A percentile compares a stretch with the other conserved stretches of the same genome.
Conservation (phyloP, 345 rosid species). For the Ceriops decandra region DNA sequence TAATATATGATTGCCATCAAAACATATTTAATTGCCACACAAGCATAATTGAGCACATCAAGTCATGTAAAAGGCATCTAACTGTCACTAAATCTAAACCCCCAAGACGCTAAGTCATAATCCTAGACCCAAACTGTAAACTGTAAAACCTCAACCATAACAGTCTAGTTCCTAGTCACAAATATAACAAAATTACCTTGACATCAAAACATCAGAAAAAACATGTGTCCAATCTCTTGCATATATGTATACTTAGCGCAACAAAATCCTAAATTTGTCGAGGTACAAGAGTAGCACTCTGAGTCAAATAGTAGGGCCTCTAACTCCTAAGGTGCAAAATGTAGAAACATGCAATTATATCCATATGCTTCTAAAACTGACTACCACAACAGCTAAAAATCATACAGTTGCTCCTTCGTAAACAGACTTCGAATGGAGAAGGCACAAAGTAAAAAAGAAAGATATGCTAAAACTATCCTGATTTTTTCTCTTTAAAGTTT, state of each 20-base stretch:
- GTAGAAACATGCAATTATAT: neutral
- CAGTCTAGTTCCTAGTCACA: too few species aligned
- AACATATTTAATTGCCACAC: neutral
- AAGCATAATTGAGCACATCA: neutral
- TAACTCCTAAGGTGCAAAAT: neutral
- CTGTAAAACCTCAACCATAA: too few species aligned
- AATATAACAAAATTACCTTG: too few species aligned
- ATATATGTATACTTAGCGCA: neutral
- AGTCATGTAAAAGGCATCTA: too few species aligned
- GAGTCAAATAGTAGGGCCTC: neutral
- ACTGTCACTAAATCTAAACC: too few species aligned
- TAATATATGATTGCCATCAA: neutral
- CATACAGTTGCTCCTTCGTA: neutral
- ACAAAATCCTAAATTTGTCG: neutral
- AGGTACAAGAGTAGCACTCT: neutral
- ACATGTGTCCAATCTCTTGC: neutral
- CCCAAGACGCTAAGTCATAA: too few species aligned
- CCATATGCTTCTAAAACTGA: neutral
- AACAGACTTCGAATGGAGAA: neutral
- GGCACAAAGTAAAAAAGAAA: neutral
- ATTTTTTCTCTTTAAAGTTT: neutral
- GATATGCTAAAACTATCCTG: neutral
- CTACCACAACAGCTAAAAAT: neutral
- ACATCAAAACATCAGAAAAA: neutral
- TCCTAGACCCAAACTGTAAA: too few species aligned